A percentile compares a stretch with the other conserved stretches of the same genome.
Evolutionary conservation across 805 yeast species (phyloP).

Genomic region (Grigorovia humatica): DNA sequence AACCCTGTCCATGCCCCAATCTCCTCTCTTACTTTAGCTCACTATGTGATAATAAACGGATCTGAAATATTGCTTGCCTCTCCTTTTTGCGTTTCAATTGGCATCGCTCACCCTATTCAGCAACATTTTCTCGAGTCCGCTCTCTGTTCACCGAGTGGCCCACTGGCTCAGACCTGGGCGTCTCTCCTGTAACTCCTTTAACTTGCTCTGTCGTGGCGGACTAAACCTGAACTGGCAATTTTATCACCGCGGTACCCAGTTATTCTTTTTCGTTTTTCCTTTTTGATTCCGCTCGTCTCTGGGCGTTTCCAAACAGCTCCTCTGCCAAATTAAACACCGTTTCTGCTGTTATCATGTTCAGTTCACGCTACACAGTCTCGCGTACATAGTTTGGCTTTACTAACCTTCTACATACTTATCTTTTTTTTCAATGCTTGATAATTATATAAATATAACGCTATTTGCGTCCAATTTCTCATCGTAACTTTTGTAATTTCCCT

Average conservation of each 20-base stretch:
- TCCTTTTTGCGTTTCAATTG: background rate
- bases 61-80: background rate
- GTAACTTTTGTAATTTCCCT: background rate
- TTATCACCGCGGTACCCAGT: background rate
- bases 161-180: background rate
- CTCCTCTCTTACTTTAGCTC: background rate
- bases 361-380: background rate
- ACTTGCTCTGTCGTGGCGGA: background rate
- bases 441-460: background rate
- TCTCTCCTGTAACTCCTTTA: background rate
- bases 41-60: background rate
- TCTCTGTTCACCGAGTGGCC: background rate
- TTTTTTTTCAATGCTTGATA: background rate
- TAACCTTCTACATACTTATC: too few relatives aligned
- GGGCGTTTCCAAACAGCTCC: too few relatives aligned
- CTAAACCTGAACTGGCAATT: background rate
- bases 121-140: background rate
- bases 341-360: background rate
- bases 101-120: background rate
- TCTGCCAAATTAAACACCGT: background rate
- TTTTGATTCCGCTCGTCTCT: too few relatives aligned
- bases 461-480: background rate
- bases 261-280: background rate
- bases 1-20: background rate
- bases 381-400: background rate